A percentile compares a stretch with the other conserved stretches of the same genome.
Conservation (phyloP, 176 grass and related monocot genomes). For the Ensete glaucum region DNA sequence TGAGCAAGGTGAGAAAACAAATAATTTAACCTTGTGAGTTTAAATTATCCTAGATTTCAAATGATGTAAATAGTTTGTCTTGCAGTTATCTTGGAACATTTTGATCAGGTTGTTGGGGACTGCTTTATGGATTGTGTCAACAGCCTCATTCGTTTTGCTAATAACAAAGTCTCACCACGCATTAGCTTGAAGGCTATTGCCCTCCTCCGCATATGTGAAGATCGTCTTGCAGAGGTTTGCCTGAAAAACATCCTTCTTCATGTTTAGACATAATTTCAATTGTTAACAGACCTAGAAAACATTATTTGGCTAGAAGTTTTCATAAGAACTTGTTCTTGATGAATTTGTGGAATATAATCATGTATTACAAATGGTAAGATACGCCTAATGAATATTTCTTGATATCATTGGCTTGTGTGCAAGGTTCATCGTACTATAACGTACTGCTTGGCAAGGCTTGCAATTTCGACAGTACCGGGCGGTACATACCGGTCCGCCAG, state of each 20-base stretch:
- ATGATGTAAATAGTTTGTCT: conserved; percentile 16
- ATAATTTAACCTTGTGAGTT: background rate
- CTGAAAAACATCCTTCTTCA: background rate
- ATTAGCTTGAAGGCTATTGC: conserved; percentile 99
- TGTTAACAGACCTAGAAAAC: background rate
- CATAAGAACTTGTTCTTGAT: background rate
- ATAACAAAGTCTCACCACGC: conserved; percentile 84
- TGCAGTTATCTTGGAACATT: conserved; percentile 98
- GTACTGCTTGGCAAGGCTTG: too few relatives aligned
- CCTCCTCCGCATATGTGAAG: conserved; percentile 97
- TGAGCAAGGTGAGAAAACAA: conserved; percentile 53
- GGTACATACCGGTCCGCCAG: too few relatives aligned
- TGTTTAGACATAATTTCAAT: background rate
- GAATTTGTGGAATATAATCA: background rate
- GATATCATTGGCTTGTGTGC: background rate
- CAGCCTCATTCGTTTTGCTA: conserved; percentile 94
- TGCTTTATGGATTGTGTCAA: conserved; percentile 99
- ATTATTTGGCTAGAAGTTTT: background rate
- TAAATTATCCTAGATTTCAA: background rate
- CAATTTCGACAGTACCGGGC: too few relatives aligned
- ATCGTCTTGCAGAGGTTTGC: conserved; percentile 95
- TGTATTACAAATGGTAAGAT: background rate
- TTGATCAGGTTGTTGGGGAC: conserved; percentile 95
- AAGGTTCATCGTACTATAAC: too few relatives aligned
- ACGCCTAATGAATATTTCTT: background rate